phyloP scores from a whole-genome alignment of 2,329 filamentous ascomycete species.

The Furcasterigmium furcatum region DNA sequence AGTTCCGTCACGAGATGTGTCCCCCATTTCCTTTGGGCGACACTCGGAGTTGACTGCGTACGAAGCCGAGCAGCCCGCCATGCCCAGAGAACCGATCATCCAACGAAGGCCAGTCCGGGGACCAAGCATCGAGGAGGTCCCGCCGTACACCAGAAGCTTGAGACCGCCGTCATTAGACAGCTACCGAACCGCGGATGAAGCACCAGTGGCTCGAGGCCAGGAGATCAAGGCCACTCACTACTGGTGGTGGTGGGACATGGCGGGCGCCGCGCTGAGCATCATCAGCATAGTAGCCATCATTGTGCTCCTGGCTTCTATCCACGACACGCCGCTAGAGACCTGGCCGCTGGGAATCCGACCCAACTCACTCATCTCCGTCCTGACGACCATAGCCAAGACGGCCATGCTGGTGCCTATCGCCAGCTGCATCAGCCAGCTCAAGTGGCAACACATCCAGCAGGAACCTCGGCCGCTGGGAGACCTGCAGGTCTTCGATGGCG shows the following conservation, averaged over 20 bases:
- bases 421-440: constrained; percentile 28
- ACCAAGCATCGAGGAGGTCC: no score
- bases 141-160: no score
- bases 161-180: no score
- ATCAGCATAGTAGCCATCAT: constrained; percentile 5
- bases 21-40: no score
- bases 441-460: constrained; percentile 25
- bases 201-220: no score
- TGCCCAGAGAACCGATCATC: no score
- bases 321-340: neutral
- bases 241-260: constrained; percentile 11
- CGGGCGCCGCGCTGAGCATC: constrained; percentile 5
- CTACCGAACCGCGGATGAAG: no score
- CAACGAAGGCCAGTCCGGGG: no score
- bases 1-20: no score
- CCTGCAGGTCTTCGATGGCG: constrained; percentile 22
- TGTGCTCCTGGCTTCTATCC: constrained; percentile 2
- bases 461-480: constrained; percentile 14
- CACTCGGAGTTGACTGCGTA: no score
- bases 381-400: constrained; percentile 24
- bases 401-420: constrained; percentile 24
- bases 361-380: constrained; percentile 27
- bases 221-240: no score
- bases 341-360: constrained; percentile 15
- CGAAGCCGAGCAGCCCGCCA: no score